Percentiles rank a stretch among this genome's conserved stretches.
phyloP scores from a whole-genome alignment of 768 basidiomycete species.

The Boletellus ananas region DNA sequence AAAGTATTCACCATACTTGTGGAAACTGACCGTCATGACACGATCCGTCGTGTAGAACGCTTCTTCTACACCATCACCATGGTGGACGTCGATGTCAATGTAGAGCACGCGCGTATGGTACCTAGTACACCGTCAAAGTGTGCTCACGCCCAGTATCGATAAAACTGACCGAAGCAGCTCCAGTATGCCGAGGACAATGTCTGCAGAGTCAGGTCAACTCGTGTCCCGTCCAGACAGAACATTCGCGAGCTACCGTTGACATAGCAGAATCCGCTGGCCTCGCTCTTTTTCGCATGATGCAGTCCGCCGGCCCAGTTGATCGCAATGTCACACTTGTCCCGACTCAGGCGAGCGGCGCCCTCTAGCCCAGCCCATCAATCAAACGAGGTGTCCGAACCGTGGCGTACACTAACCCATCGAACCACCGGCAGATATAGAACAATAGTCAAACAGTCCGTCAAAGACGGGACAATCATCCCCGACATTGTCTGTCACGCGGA shows the following conservation, averaged over 20 bases:
- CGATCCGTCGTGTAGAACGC: slow-evolving; percentile 99
- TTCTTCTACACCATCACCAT: slow-evolving; percentile 98
- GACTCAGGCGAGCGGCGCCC: slow-evolving; percentile 92
- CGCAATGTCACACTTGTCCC: slow-evolving; percentile 98
- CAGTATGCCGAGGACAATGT: slow-evolving; percentile 95
- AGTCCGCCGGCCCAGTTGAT: slow-evolving; percentile 99
- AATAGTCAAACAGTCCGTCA: slow-evolving; percentile 97
- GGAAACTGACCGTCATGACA: slow-evolving; percentile 98
- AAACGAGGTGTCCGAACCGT: background rate
- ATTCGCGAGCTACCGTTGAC: slow-evolving; percentile 68
- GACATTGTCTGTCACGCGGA: slow-evolving; percentile 70
- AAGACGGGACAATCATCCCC: slow-evolving; percentile 99
- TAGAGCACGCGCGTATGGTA: slow-evolving; percentile 95
- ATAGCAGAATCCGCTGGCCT: slow-evolving; percentile 98
- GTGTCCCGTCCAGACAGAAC: background rate
- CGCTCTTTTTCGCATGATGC: slow-evolving; percentile 98
- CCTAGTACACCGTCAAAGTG: slow-evolving; percentile 34
- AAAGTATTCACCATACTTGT: slow-evolving; percentile 99
- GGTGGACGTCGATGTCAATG: slow-evolving; percentile 98
- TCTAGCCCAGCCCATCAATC: slow-evolving; percentile 45
- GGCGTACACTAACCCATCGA: slow-evolving; percentile 78
- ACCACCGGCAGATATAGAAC: slow-evolving; percentile 98
- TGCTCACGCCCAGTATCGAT: background rate
- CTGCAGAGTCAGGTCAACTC: slow-evolving; percentile 38
- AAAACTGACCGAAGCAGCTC: slow-evolving; percentile 75